Evolutionary conservation across 805 yeast genomes (phyloP).

Genomic region (Novakomyces olei): DNA sequence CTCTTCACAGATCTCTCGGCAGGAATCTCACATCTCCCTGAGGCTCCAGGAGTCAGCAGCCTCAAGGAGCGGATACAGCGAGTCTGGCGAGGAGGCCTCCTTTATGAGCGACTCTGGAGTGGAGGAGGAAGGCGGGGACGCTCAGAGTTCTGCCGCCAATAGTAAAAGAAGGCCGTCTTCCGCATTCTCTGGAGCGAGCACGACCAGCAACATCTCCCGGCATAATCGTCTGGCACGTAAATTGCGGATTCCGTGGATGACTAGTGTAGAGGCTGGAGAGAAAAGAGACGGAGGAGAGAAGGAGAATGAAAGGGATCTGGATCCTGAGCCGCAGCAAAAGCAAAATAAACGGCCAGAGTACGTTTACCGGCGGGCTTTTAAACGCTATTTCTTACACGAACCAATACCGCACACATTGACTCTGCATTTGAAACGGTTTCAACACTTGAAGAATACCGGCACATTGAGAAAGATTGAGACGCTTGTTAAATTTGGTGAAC

Average conservation of each 20-base stretch:
- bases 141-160: too few relatives aligned
- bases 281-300: too few relatives aligned
- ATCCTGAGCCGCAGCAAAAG: constrained; percentile 3
- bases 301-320: not conserved
- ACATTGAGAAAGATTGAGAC: not conserved
- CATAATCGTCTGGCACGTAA: not conserved
- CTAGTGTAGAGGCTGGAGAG: too few relatives aligned
- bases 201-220: not conserved
- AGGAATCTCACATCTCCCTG: too few relatives aligned
- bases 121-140: too few relatives aligned
- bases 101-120: too few relatives aligned
- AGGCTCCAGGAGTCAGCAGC: too few relatives aligned
- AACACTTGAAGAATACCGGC: not conserved
- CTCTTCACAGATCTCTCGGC: too few relatives aligned
- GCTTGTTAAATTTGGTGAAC: not conserved
- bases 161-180: not conserved
- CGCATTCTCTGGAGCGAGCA: not conserved
- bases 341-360: too few relatives aligned
- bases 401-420: constrained; percentile 1
- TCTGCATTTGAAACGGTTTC: constrained; percentile 3
- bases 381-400: not conserved
- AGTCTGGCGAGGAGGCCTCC: too few relatives aligned
- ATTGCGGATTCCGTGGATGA: not conserved
- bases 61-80: too few relatives aligned
- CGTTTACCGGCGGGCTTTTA: constrained; percentile 1